Conservation (phyloP, 1,139 yeast genomes). For the Diutina mesorugosa region DNA sequence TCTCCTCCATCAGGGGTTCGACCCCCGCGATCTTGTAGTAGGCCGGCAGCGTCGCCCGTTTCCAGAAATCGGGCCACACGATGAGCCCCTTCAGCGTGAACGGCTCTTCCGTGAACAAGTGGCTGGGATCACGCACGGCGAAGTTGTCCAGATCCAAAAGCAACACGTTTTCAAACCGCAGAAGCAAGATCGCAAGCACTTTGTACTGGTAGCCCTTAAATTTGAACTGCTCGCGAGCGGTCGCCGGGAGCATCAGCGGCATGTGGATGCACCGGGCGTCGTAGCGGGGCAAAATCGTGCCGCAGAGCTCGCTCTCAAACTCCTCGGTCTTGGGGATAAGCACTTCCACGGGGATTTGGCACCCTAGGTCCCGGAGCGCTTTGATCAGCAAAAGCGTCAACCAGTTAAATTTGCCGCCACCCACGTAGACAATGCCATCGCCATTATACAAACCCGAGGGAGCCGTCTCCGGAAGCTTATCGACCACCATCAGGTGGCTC, state of each 20-base stretch:
- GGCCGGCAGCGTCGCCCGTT: constrained; percentile 54
- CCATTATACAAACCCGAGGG: constrained; percentile 46
- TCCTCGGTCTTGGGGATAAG: constrained; percentile 59
- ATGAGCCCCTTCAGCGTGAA: constrained; percentile 46
- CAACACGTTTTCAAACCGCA: constrained; percentile 67
- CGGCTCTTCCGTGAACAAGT: constrained; percentile 40
- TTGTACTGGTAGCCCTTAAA: constrained; percentile 73
- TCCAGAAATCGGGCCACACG: constrained; percentile 81
- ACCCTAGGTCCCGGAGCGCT: constrained; percentile 50
- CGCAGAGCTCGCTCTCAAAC: constrained; percentile 59
- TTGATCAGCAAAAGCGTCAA: constrained; percentile 53
- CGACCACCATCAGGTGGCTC: constrained; percentile 43
- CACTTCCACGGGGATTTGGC: constrained; percentile 63
- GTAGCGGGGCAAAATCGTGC: constrained; percentile 47
- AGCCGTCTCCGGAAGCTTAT: constrained; percentile 30
- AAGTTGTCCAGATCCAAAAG: constrained; percentile 68
- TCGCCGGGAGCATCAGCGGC: constrained; percentile 31
- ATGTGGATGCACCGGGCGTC: constrained; percentile 60
- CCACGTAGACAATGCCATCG: constrained; percentile 70
- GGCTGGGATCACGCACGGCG: constrained; percentile 46
- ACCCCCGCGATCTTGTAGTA: constrained; percentile 56
- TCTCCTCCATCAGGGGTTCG: constrained; percentile 14
- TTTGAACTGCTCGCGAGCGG: constrained; percentile 20
- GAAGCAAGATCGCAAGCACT: constrained; percentile 59
- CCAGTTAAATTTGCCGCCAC: constrained; percentile 73